phyloP scores from a whole-genome alignment of 768 basidiomycete species.

The Leccinum truebloodii region DNA sequence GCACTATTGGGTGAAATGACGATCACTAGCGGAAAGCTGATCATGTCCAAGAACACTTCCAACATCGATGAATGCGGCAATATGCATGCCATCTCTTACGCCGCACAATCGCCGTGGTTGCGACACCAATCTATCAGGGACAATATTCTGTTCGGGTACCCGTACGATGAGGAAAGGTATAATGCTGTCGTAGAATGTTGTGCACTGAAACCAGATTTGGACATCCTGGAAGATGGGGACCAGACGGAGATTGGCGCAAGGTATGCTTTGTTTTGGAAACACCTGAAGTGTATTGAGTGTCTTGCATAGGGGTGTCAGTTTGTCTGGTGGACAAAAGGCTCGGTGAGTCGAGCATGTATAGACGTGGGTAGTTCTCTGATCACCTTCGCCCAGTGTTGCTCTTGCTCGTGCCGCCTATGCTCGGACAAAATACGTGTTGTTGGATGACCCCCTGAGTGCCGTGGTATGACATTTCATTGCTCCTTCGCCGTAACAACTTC shows the following conservation, averaged over 20 bases:
- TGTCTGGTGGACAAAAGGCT: slow-evolving; percentile 84
- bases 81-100: slow-evolving; percentile 67
- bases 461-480: slow-evolving; percentile 51
- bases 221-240: slow-evolving; percentile 85
- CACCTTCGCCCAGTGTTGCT: slow-evolving; percentile 54
- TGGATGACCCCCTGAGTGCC: slow-evolving; percentile 82
- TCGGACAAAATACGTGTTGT: slow-evolving; percentile 63
- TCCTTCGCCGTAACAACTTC: not conserved
- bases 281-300: not conserved
- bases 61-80: slow-evolving; percentile 60
- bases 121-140: slow-evolving; percentile 73
- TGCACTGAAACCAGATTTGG: slow-evolving; percentile 77
- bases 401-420: slow-evolving; percentile 84
- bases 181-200: slow-evolving; percentile 80
- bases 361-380: slow-evolving; percentile 6
- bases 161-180: slow-evolving; percentile 71
- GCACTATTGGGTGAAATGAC: slow-evolving; percentile 44
- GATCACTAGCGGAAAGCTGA: slow-evolving; percentile 34
- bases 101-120: slow-evolving; percentile 72
- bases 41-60: slow-evolving; percentile 49
- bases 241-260: slow-evolving; percentile 80
- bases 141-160: slow-evolving; percentile 80
- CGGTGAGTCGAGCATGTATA: slow-evolving; percentile 43
- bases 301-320: slow-evolving; percentile 57
- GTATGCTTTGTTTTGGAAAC: slow-evolving; percentile 25